These are phyloP conservation scores for Clonostachys sp. DNA, from an alignment of 2,329 filamentous ascomycete species.

Conservation along the genomic window DNA sequence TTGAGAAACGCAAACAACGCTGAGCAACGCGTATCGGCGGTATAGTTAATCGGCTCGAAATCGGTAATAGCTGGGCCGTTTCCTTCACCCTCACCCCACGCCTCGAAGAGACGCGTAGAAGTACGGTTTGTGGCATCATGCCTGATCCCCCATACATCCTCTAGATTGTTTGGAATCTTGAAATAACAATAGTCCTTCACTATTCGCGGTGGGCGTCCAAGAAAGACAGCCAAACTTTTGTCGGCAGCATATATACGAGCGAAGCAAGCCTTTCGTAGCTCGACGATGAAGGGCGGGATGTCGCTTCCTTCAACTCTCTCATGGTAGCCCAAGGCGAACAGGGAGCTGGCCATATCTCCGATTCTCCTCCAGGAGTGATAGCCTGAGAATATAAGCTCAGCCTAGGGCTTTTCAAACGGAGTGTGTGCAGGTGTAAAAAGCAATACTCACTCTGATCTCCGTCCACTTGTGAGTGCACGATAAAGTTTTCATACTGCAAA, in stretches of 20 bases:
- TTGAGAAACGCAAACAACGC: neutral
- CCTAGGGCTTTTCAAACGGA: neutral
- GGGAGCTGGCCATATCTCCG: conserved; percentile 35
- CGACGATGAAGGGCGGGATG: conserved; percentile 29
- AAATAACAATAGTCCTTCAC: neutral
- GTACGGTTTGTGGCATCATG: no score
- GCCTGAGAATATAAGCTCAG: neutral
- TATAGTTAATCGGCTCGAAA: neutral
- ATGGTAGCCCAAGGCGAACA: conserved; percentile 41
- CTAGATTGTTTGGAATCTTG: no score
- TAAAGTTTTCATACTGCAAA: conserved; percentile 40
- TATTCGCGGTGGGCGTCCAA: conserved; percentile 40
- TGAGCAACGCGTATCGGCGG: neutral
- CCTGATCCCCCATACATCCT: no score
- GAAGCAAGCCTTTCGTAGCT: conserved; percentile 32
- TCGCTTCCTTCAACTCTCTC: conserved; percentile 17
- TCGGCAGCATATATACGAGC: conserved; percentile 36
- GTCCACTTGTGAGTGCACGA: conserved; percentile 33
- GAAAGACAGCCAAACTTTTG: conserved; percentile 29
- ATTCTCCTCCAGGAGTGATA: conserved; percentile 34
- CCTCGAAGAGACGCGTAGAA: no score
- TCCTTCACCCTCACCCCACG: no score
- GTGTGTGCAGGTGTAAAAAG: no score
- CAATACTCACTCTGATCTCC: conserved; percentile 38
- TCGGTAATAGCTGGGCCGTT: no score